These are phyloP conservation scores for Cynanchum wilfordii DNA, from an alignment of 257 asterid genomes.

Conservation along the genomic window DNA sequence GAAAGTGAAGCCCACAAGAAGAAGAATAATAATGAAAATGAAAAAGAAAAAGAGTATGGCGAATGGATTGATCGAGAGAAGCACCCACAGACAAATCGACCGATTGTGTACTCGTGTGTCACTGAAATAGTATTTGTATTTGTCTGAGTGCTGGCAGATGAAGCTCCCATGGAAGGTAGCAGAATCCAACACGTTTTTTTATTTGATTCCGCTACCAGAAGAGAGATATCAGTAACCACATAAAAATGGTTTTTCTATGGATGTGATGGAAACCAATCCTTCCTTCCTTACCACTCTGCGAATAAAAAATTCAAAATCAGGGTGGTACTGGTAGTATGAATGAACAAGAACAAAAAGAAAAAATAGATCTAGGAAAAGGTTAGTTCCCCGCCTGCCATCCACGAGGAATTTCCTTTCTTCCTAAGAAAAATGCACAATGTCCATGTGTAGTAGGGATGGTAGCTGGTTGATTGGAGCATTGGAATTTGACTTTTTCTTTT, in stretches of 20 bases:
- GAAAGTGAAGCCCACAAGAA: slow-evolving; percentile 12
- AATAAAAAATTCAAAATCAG: not conserved
- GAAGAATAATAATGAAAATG: not conserved
- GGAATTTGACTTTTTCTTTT: slow-evolving; percentile 3
- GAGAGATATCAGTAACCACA: not conserved
- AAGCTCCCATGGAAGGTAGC: slow-evolving; percentile 11
- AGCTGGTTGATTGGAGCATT: not conserved
- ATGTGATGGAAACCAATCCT: not conserved
- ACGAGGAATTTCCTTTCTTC: not conserved
- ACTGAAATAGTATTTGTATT: not conserved
- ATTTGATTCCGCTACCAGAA: not conserved
- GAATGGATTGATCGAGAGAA: not conserved
- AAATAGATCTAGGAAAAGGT: not conserved
- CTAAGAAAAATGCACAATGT: slow-evolving; percentile 9
- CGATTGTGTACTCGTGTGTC: slow-evolving; percentile 6
- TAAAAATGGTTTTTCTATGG: not conserved
- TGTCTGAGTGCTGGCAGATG: slow-evolving; percentile 2
- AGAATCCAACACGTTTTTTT: slow-evolving; percentile 7
- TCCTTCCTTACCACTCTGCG: not conserved
- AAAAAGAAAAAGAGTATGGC: not conserved
- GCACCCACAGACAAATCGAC: slow-evolving; percentile 13
- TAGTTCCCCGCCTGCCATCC: slow-evolving; percentile 4
- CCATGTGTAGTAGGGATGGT: slow-evolving; percentile 1
- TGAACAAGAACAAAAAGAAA: not conserved
- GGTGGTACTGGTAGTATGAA: not conserved